A percentile compares a stretch with the other conserved stretches of the same genome.
Conservation (phyloP, 305 asterid species). For the Solanum hybrid region DNA sequence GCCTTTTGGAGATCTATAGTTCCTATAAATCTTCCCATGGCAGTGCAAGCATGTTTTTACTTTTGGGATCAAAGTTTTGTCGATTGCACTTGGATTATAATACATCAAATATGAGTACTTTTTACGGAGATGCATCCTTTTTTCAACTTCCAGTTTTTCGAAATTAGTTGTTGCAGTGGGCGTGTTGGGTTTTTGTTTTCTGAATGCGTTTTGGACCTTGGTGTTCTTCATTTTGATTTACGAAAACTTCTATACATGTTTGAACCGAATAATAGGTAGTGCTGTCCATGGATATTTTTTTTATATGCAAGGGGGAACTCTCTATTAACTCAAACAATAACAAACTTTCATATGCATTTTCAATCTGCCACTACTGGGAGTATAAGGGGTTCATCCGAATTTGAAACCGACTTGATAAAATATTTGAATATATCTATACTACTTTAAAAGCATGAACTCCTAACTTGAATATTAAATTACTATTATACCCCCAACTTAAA, state of each 20-base stretch:
- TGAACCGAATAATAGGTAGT: neutral
- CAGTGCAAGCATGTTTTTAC: neutral
- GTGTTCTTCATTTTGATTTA: neutral
- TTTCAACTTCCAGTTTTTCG: neutral
- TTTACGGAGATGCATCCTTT: neutral
- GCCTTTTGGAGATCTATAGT: neutral
- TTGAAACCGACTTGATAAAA: accelerated
- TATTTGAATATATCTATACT: neutral
- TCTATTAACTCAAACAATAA: neutral
- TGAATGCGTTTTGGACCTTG: neutral
- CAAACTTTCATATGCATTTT: neutral
- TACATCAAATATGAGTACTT: neutral
- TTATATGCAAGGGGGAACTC: neutral
- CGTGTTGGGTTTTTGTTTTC: neutral
- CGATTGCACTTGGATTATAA: neutral
- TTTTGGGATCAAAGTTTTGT: neutral
- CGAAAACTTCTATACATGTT: neutral
- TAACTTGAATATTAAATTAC: too few species aligned
- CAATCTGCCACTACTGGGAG: neutral
- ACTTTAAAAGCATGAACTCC: too few species aligned
- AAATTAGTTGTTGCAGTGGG: neutral
- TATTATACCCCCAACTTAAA: too few species aligned
- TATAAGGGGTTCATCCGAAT: neutral
- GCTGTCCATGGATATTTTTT: neutral
- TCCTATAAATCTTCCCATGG: neutral